Evolutionary conservation across 139 green algal genomes (phyloP).

Genomic region (Haematococcus lacustris): DNA sequence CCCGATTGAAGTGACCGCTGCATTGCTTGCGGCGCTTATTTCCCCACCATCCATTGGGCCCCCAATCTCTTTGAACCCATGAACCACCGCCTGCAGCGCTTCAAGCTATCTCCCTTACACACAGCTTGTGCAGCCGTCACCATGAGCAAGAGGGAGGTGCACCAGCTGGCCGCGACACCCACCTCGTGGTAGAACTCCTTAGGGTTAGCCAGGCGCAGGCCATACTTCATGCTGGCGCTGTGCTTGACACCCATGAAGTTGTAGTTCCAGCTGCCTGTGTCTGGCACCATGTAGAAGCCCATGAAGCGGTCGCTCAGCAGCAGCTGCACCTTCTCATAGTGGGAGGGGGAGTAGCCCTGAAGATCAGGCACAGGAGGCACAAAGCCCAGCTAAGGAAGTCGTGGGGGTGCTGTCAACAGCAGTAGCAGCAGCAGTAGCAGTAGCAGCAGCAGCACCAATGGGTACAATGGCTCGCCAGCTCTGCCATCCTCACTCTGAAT

Average conservation of each 20-base stretch:
- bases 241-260: constrained; percentile 92
- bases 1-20: too few relatives aligned
- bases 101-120: too few relatives aligned
- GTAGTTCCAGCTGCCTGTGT: constrained; percentile 95
- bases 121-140: too few relatives aligned
- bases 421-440: neutral
- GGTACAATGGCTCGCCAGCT: neutral
- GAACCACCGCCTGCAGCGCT: too few relatives aligned
- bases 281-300: constrained; percentile 95
- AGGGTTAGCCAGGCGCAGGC: constrained; percentile 82
- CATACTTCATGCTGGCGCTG: constrained; percentile 60
- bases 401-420: too few relatives aligned
- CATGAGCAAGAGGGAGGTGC: too few relatives aligned
- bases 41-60: too few relatives aligned
- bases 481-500: neutral
- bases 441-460: too few relatives aligned
- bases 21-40: too few relatives aligned
- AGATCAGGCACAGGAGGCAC: neutral
- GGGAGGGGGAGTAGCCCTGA: constrained; percentile 82
- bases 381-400: too few relatives aligned
- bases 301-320: constrained; percentile 97
- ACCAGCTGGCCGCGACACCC: too few relatives aligned
- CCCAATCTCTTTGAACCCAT: too few relatives aligned
- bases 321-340: constrained; percentile 98
- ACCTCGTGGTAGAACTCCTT: constrained; percentile 91